phyloP scores from a whole-genome alignment of 768 basidiomycete genomes.

The Lactarius quietus region DNA sequence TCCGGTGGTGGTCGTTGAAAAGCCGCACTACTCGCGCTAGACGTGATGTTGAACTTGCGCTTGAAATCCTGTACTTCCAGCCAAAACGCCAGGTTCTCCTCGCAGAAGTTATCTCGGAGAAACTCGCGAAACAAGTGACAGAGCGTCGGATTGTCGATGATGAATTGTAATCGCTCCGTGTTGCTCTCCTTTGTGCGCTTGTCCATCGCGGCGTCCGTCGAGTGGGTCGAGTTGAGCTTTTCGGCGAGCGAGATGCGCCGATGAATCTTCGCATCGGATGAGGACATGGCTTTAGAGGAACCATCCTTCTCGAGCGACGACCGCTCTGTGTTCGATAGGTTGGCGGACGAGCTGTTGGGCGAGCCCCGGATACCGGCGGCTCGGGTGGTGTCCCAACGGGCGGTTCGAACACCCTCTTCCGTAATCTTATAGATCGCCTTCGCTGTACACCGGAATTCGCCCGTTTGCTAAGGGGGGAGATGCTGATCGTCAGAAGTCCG shows the following conservation, averaged over 20 bases:
- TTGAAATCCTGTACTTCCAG: conserved; percentile 97
- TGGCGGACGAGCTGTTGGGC: conserved; percentile 62
- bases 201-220: conserved; percentile 43
- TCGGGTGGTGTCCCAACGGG: conserved; percentile 66
- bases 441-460: conserved; percentile 94
- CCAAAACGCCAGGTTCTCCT: conserved; percentile 98
- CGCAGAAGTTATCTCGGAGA: conserved; percentile 91
- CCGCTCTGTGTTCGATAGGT: conserved; percentile 45
- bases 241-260: conserved; percentile 76
- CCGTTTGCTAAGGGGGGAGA: conserved; percentile 60
- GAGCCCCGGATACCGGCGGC: conserved; percentile 47
- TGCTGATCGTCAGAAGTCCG: conserved; percentile 18
- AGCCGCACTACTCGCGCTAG: conserved; percentile 46
- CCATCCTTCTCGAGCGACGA: conserved; percentile 58
- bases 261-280: conserved; percentile 64
- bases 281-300: conserved; percentile 31
- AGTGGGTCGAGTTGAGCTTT: conserved; percentile 57
- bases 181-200: conserved; percentile 80
- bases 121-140: conserved; percentile 93
- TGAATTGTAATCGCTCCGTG: conserved; percentile 84
- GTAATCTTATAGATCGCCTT: conserved; percentile 95
- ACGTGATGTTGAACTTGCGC: conserved; percentile 92
- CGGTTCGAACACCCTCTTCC: conserved; percentile 81
- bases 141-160: conserved; percentile 88
- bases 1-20: conserved; percentile 49